Base-by-base conservation (phyloP, 352 stramenopile genomes). In the Phytophthora agathidicida region DNA sequence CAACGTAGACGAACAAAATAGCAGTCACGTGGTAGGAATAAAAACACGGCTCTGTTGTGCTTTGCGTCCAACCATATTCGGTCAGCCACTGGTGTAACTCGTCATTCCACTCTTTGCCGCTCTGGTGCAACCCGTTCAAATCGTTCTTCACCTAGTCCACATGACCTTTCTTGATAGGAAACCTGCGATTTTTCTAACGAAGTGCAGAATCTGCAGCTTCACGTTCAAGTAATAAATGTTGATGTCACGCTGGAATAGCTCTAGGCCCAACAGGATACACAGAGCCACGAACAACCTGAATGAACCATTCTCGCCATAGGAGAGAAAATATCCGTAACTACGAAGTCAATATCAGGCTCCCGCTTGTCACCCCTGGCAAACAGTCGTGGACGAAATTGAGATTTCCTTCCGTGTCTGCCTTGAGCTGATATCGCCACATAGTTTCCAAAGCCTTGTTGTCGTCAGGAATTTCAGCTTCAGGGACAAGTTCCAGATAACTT, bases 171-270 rank as follows among this genome's bases (percentile, higher is more conserved):
- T 50, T 36, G 1, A 50, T n/a, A 26, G 19, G 22, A 46, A 44
- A 7, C 9, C 30, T 26, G 43, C 39, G 19, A 46, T 45, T 2
- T n/a, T 3, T 1, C 31, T 2, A 9, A 60, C 44, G 17, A 38
- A 51, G 24, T 59, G 38, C 20, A 38, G 6, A 7, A 35, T 61
- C 13, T 39, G 32, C 17, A 42, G 17, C 13, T 13, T 14, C 3
- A 30, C 28, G 23, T 64, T 64, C 5, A 50, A 24, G 20, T 51
- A 64, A 2, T 44, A 44, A n/a, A 45, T 64, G 35, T 49, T 45
- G n/a, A 64, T 32, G 17, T 63, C 54, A 24, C 44, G n/a, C 14
- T 28, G 16, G 3, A 52, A 45, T 16, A 11, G 31, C 30, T 60
- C 39, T 23, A 60, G 13, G 11, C 6, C 41, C 7, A 60, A 46